Conservation (phyloP, 345 rosid genomes). For the Citrus mangshanensis region DNA sequence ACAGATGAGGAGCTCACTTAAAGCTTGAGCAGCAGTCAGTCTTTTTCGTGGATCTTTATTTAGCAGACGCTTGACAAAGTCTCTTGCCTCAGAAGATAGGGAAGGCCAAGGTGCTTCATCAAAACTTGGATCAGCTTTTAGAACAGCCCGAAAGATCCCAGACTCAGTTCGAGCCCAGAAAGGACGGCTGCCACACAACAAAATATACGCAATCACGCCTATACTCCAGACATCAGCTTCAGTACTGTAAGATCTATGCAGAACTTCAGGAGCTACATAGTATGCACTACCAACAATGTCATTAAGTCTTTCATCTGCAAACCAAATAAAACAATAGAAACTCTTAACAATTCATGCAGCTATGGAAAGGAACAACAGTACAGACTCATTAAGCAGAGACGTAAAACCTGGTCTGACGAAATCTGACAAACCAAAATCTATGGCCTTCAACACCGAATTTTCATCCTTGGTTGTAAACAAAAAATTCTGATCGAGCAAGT, state of each 20-base stretch:
- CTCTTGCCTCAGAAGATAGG: slow-evolving; percentile 79
- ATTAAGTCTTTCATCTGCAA: slow-evolving; percentile 89
- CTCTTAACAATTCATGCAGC: neutral
- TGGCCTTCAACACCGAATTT: slow-evolving; percentile 74
- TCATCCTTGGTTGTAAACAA: slow-evolving; percentile 84
- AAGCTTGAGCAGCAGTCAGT: slow-evolving; percentile 95
- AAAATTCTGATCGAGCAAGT: slow-evolving; percentile 68
- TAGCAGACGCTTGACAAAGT: slow-evolving; percentile 76
- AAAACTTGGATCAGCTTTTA: slow-evolving; percentile 92
- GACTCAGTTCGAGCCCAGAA: slow-evolving; percentile 98
- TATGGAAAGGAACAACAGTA: neutral
- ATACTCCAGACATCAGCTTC: slow-evolving; percentile 99
- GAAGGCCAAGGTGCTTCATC: slow-evolving; percentile 94
- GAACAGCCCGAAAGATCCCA: slow-evolving; percentile 88
- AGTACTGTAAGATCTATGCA: slow-evolving; percentile 81
- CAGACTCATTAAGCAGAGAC: neutral
- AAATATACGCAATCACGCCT: slow-evolving; percentile 91
- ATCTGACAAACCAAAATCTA: slow-evolving; percentile 98
- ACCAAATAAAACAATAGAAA: slow-evolving; percentile 4
- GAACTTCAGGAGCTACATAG: slow-evolving; percentile 98
- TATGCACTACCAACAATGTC: slow-evolving; percentile 97
- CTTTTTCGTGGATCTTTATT: slow-evolving; percentile 95
- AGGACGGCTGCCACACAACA: slow-evolving; percentile 94
- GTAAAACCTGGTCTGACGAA: slow-evolving; percentile 83
- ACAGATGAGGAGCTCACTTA: slow-evolving; percentile 54